Conservation (phyloP, 495 filamentous ascomycete species). For the Aspergillus asperescens region DNA sequence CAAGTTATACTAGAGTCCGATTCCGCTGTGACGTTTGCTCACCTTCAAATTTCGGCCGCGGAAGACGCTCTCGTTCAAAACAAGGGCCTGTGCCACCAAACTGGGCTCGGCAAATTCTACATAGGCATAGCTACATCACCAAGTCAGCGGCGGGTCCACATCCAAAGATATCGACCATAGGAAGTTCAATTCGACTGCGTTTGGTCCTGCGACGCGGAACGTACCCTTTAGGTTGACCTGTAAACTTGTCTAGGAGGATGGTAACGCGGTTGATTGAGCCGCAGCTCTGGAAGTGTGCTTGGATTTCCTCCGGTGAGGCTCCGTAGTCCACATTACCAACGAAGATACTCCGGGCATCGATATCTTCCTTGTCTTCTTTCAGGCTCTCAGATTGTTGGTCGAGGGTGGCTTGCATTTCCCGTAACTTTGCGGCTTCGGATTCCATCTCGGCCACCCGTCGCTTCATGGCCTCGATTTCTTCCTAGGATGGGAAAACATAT, state of each 20-base stretch:
- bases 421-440: constrained; percentile 88
- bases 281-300: constrained; percentile 97
- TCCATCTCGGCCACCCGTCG: constrained; percentile 98
- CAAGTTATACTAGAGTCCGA: background rate
- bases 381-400: constrained; percentile 79
- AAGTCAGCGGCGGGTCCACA: constrained; percentile 38
- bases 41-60: constrained; percentile 94
- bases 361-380: constrained; percentile 89
- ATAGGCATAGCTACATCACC: constrained; percentile 81
- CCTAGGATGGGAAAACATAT: constrained; percentile 38
- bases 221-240: constrained; percentile 96
- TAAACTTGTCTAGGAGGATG: constrained; percentile 96
- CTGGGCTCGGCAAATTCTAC: constrained; percentile 97
- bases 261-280: constrained; percentile 98
- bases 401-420: constrained; percentile 90
- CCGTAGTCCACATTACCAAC: constrained; percentile 99
- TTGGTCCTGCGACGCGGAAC: constrained; percentile 20
- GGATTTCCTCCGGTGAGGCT: constrained; percentile 96
- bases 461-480: constrained; percentile 99
- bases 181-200: background rate
- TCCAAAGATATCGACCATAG: background rate
- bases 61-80: constrained; percentile 95
- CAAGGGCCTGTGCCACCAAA: constrained; percentile 86
- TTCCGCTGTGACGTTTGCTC: constrained; percentile 10
- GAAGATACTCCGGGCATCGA: constrained; percentile 94